Base-by-base conservation (phyloP, 2,329 filamentous ascomycete species). In the Diaporthe ampelina region DNA sequence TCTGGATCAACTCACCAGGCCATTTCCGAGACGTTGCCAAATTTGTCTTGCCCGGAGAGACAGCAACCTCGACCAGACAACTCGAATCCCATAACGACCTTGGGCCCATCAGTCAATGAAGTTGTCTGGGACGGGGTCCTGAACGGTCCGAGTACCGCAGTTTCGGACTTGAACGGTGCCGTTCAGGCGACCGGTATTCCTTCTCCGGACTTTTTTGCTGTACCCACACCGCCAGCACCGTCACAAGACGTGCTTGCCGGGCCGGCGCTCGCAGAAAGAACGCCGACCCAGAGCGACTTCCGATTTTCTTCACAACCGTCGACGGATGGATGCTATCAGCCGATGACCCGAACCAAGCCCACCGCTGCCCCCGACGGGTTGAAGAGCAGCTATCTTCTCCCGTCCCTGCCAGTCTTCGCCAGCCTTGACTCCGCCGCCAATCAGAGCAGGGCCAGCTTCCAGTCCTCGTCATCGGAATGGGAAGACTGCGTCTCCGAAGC, bases 381-480 rank as follows among this genome's bases (percentile, higher is more conserved):
- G 32, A 59, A 50, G 6, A 58, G 32, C 21, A 11, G 32, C 17
- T 69, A 50, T 6, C 68, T 70, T 3, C 65, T 73, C 8, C 72
- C 75, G 19, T 58, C 72, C 9, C 40, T 70, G 24, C 63, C 68
- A 24, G 57, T 70, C 40, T 70, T 67, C 10, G 40, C 59, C 26
- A 32, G 43, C 24, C n/a, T 61, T 21, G 35, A 63, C 35, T 54
- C 50, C 26, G 19, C 37, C 26, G 48, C 32, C 48, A 57, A 63
- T 29, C 9, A 48, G 3, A 69, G 57, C 57, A 73, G 58, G n/a
- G 35, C 65, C 29, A 73, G 71, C 67, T 54, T 54, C 48, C 63
- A 68, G 40, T 70, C 58, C 19, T 70, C 57, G 10, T 76, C 71
- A 5, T 78, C 77, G 0, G 70, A 74, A 26, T 78, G 78, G 78